These are phyloP conservation scores for Candida hungchunana DNA, from an alignment of 805 yeast species.

Conservation along the genomic window DNA sequence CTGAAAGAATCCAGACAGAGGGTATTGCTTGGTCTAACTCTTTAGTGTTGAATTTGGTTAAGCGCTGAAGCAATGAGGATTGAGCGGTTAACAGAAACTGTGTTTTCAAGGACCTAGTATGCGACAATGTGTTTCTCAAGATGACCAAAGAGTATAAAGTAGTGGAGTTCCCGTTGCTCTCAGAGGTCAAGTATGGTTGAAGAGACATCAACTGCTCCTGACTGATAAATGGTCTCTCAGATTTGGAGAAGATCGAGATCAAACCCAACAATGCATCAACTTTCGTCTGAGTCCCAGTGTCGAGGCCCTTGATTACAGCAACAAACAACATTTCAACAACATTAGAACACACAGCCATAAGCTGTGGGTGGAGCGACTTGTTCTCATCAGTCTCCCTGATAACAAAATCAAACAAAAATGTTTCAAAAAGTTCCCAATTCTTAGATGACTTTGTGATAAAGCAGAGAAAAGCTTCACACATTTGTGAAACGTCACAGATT, in stretches of 20 bases:
- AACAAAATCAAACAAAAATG: slow-evolving; percentile 42
- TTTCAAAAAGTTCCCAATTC: slow-evolving; percentile 41
- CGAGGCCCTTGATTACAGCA: slow-evolving; percentile 32
- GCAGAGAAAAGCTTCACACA: slow-evolving; percentile 2
- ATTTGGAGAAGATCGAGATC: slow-evolving; percentile 51
- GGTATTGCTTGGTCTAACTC: slow-evolving; percentile 77
- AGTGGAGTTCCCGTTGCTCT: slow-evolving; percentile 34
- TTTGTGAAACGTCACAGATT: not conserved
- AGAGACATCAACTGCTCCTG: slow-evolving; percentile 65
- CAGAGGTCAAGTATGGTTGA: slow-evolving; percentile 60
- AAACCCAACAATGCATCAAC: slow-evolving; percentile 42
- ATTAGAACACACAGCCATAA: slow-evolving; percentile 22
- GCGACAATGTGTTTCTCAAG: slow-evolving; percentile 45
- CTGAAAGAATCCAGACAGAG: slow-evolving; percentile 54
- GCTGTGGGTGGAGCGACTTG: slow-evolving; percentile 9
- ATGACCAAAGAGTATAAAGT: slow-evolving; percentile 51
- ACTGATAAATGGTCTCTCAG: slow-evolving; percentile 47
- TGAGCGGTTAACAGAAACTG: slow-evolving; percentile 48
- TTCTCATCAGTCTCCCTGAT: slow-evolving; percentile 29
- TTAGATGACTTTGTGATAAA: slow-evolving; percentile 2
- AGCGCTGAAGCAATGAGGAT: slow-evolving; percentile 43
- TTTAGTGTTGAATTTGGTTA: slow-evolving; percentile 55
- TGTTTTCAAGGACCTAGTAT: slow-evolving; percentile 41
- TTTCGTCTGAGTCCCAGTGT: slow-evolving; percentile 20
- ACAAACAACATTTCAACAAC: slow-evolving; percentile 37